Evolutionary conservation across 23 red algal genomes (phyloP), one percentile per base, ranked within the genome.

Genomic region (Gracilaria vermiculophylla): DNA sequence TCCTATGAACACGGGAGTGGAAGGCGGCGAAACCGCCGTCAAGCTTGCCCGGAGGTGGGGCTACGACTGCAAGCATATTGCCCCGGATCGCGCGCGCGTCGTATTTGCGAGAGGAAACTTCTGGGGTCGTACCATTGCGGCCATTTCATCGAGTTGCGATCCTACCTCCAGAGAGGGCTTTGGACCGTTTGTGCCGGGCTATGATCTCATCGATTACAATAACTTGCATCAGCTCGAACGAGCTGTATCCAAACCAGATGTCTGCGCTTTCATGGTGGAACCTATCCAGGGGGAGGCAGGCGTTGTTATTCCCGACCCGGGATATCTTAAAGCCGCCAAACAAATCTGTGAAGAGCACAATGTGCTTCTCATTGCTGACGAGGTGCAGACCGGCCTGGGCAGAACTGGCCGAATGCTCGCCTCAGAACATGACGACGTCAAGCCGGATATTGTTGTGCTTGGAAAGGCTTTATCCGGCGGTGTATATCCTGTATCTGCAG

Each of bases 251-350:
- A 69, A 98, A 34, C 90, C 83, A 13, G 92, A 95, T 47, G 89
- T 95, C 2, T 85, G 81, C n/a, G 97, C 97, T 8, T 95, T 96
- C 78, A 99, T 99, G 92, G 97, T 99, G 4, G 97, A 99, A 72
- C 93, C 97, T 12, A 95, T 99, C 20, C 97, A 99, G 69, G 97
- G 97, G 33, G 97, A 99, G 76, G 97, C 97, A 27, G 97, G 97
- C n/a, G 85, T 99, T 27, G 79, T 95, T 23, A 84, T 99, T 10
- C 97, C 97, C 24, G 56, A 87, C 13, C 64, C 83, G 17, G 97
- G 97, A 0, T 99, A 95, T 80, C 62, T 99, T 78, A 58, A 64
- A 24, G 62, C 41, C 1, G 97, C 87, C 20, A 47, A 83, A 29
- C 35, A 89, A 3, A 81, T 99, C 47, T 99, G 97, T 71, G 47